A percentile compares a stretch with the other conserved stretches of the same genome.
phyloP scores from a whole-genome alignment of 352 stramenopile species.

The Phytophthora boehmeriae region DNA sequence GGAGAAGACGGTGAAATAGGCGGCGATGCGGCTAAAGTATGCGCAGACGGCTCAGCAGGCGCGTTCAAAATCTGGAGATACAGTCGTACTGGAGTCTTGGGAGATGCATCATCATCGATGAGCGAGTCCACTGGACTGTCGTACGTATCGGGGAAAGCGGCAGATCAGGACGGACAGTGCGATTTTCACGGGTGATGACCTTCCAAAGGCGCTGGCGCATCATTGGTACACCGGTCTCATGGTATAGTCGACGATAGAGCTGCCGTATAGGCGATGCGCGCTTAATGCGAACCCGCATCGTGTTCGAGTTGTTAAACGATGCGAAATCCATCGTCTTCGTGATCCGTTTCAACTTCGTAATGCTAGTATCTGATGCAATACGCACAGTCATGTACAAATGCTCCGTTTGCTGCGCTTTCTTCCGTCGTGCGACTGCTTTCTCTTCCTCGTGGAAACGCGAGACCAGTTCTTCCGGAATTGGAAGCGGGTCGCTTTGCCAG shows the following conservation, averaged over 20 bases:
- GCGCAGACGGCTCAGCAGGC: conserved; percentile 7
- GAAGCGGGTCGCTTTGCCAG: conserved; percentile 45
- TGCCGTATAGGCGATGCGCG: conserved; percentile 59
- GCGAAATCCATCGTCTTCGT: conserved; percentile 85
- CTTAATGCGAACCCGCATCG: conserved; percentile 70
- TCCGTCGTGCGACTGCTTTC: conserved; percentile 62
- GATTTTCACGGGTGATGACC: conserved; percentile 86
- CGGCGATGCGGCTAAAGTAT: conserved; percentile 3
- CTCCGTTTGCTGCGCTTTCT: conserved; percentile 82
- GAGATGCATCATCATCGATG: conserved; percentile 76
- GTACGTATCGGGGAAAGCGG: conserved; percentile 50
- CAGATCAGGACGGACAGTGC: conserved; percentile 76
- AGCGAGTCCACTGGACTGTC: conserved; percentile 55
- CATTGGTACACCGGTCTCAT: conserved; percentile 69
- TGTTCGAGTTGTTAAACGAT: conserved; percentile 67
- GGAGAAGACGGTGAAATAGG: conserved; percentile 21
- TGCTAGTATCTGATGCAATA: conserved; percentile 76
- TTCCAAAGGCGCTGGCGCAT: conserved; percentile 79
- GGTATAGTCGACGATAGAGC: conserved; percentile 70
- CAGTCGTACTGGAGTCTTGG: conserved; percentile 69
- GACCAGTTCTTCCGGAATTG: conserved; percentile 60
- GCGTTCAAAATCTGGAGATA: conserved; percentile 73
- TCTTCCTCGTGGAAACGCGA: conserved; percentile 84
- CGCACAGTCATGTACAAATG: conserved; percentile 84
- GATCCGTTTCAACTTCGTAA: conserved; percentile 70